A percentile compares a stretch with the other conserved stretches of the same genome.
phyloP scores from a whole-genome alignment of 2,329 filamentous ascomycete genomes.

The Stemphylium lycopersici region DNA sequence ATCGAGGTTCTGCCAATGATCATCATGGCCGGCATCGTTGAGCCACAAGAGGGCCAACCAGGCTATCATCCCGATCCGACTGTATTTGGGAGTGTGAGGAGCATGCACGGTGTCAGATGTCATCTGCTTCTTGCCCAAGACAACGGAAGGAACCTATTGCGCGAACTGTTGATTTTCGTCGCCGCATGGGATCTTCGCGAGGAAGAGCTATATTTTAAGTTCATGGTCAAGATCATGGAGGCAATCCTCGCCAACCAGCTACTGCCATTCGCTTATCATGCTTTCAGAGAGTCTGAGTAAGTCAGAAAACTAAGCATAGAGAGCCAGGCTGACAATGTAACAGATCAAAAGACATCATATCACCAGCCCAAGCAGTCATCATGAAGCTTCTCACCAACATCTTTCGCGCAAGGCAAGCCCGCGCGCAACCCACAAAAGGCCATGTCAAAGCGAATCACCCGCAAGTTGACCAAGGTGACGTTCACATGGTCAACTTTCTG shows the following conservation, averaged over 20 bases:
- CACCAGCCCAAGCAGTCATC: constrained; percentile 90
- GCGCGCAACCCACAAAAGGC: constrained; percentile 41
- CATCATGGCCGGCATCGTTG: constrained; percentile 91
- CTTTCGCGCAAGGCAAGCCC: constrained; percentile 67
- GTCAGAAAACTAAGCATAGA: neutral
- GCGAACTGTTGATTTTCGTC: constrained; percentile 93
- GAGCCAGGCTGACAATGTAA: constrained; percentile 19
- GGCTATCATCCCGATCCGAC: constrained; percentile 58
- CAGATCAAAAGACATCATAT: constrained; percentile 89
- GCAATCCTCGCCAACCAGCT: constrained; percentile 88
- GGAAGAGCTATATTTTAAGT: constrained; percentile 92
- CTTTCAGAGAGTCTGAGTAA: constrained; percentile 71
- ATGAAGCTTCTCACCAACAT: constrained; percentile 90
- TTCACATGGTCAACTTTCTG: constrained; percentile 81
- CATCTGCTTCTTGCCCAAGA: constrained; percentile 89
- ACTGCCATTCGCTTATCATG: constrained; percentile 90
- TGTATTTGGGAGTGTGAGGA: constrained; percentile 65
- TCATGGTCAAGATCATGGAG: constrained; percentile 94
- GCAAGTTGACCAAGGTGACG: constrained; percentile 63
- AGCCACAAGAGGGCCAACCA: constrained; percentile 72
- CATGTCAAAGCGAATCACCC: constrained; percentile 53
- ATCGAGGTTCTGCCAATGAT: constrained; percentile 98
- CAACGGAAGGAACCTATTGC: constrained; percentile 84
- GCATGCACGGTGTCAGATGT: constrained; percentile 87
- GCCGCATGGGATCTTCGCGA: constrained; percentile 96